Evolutionary conservation across 306 rosid species (phyloP).

Genomic region (Vigna unguiculata): DNA sequence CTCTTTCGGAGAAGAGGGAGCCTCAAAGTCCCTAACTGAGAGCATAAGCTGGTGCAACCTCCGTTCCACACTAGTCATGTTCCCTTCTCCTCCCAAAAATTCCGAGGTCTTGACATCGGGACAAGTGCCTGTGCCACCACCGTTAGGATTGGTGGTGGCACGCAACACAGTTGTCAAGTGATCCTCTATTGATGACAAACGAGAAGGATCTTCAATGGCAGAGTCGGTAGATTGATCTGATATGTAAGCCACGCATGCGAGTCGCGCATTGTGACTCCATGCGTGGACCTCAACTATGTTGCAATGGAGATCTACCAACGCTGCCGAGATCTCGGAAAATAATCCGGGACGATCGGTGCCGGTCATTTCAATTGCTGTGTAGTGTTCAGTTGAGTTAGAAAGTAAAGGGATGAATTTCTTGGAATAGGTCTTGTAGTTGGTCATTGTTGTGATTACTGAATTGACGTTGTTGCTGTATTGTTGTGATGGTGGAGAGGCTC

Average conservation of each 20-base stretch:
- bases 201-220: constrained; percentile 60
- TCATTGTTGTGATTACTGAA: constrained; percentile 6
- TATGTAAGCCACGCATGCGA: constrained; percentile 71
- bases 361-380: constrained; percentile 67
- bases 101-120: constrained; percentile 56
- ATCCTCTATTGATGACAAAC: constrained; percentile 60
- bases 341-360: constrained; percentile 69
- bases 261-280: constrained; percentile 74
- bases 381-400: constrained; percentile 43
- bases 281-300: constrained; percentile 71
- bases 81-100: constrained; percentile 51
- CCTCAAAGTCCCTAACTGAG: constrained; percentile 58
- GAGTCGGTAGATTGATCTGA: constrained; percentile 64
- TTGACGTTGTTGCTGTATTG: not conserved
- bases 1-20: constrained; percentile 40
- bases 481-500: constrained; percentile 36
- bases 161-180: constrained; percentile 64
- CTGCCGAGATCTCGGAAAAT: constrained; percentile 69
- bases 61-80: constrained; percentile 63
- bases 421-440: constrained; percentile 42
- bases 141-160: constrained; percentile 41
- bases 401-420: constrained; percentile 31
- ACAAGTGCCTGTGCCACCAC: constrained; percentile 9
- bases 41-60: constrained; percentile 79
- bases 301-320: constrained; percentile 69